Percentiles rank a stretch among this genome's conserved stretches.
phyloP scores from a whole-genome alignment of 208 protist genomes.

The Trypanosoma theileri region DNA sequence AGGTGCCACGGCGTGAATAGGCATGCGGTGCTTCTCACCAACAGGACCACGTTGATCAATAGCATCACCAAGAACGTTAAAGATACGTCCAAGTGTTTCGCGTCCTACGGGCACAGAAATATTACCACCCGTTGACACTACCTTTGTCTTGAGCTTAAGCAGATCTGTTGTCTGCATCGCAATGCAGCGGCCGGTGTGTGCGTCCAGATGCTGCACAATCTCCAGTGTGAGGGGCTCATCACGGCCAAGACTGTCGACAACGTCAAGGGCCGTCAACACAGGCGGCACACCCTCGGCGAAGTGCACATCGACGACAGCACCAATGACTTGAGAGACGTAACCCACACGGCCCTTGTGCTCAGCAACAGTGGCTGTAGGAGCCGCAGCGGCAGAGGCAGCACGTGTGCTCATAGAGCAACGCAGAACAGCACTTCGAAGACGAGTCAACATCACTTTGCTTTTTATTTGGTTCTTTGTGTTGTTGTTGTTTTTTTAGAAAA shows the following conservation, averaged over 20 bases:
- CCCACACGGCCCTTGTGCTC: slow-evolving; percentile 83
- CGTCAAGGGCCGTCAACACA: slow-evolving; percentile 96
- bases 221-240: slow-evolving; percentile 94
- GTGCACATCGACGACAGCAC: slow-evolving; percentile 98
- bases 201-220: slow-evolving; percentile 96
- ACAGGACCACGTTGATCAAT: slow-evolving; percentile 98
- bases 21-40: slow-evolving; percentile 75
- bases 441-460: slow-evolving; percentile 44
- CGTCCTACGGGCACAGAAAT: slow-evolving; percentile 97
- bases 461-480: slow-evolving; percentile 14
- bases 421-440: slow-evolving; percentile 58
- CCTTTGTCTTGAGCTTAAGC: slow-evolving; percentile 93
- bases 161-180: slow-evolving; percentile 98
- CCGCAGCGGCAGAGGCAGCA: slow-evolving; percentile 27
- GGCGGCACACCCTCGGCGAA: slow-evolving; percentile 95
- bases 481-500: slow-evolving; percentile 14
- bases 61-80: slow-evolving; percentile 98
- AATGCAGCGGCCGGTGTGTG: slow-evolving; percentile 97
- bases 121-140: slow-evolving; percentile 94
- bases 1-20: slow-evolving; percentile 96
- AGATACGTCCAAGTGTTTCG: slow-evolving; percentile 96
- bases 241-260: slow-evolving; percentile 77
- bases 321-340: slow-evolving; percentile 95
- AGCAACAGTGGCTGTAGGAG: slow-evolving; percentile 31
- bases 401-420: slow-evolving; percentile 32